Evolutionary conservation across 768 basidiomycete genomes (phyloP).

Genomic region (Hypholoma fasciculare): DNA sequence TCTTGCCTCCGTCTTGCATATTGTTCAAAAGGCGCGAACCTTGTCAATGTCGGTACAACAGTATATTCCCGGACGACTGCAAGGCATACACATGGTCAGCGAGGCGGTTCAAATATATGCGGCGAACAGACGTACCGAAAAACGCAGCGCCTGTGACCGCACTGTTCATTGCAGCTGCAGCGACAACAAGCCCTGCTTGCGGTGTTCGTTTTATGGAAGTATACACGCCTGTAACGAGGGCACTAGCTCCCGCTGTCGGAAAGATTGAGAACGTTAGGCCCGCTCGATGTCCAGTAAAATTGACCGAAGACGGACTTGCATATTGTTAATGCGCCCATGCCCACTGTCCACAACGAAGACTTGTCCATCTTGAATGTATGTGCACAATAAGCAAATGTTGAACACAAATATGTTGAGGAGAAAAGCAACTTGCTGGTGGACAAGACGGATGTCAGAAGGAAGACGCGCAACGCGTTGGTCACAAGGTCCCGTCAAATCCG

Average conservation of each 20-base stretch:
- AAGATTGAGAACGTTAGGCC: conserved; percentile 17
- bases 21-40: conserved; percentile 43
- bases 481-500: not conserved
- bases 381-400: not conserved
- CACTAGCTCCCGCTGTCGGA: conserved; percentile 56
- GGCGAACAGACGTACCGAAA: conserved; percentile 59
- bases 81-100: conserved; percentile 1
- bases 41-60: conserved; percentile 62
- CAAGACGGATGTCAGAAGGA: not conserved
- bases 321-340: conserved; percentile 62
- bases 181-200: conserved; percentile 45
- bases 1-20: conserved; percentile 44
- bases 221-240: conserved; percentile 44
- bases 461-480: not conserved
- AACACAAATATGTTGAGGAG: not conserved
- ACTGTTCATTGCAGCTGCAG: conserved; percentile 69
- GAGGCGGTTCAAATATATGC: not conserved
- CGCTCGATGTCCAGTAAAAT: conserved; percentile 21
- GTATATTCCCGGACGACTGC: conserved; percentile 76
- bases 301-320: conserved; percentile 72
- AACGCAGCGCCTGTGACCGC: conserved; percentile 73
- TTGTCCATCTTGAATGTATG: conserved; percentile 26
- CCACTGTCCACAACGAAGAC: conserved; percentile 41
- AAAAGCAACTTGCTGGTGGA: not conserved
- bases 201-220: conserved; percentile 48